Percentiles rank a stretch among this genome's conserved stretches.
phyloP scores from a whole-genome alignment of 768 basidiomycete species.

The Gloeostereum incarnatum region DNA sequence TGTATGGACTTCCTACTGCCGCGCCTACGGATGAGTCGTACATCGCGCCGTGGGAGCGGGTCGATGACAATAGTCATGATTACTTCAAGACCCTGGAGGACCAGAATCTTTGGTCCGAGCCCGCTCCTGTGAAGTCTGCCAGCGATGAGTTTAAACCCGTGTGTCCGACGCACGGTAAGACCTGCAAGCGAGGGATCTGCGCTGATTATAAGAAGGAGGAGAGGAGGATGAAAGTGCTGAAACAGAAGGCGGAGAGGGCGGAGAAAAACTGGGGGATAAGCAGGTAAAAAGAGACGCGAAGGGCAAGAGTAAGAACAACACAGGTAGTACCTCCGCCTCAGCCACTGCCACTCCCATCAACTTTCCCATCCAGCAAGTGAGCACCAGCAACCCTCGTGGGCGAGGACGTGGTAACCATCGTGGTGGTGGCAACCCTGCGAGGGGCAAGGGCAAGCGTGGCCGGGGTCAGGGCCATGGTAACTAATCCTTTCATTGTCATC shows the following conservation, averaged over 20 bases:
- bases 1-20: slow-evolving; percentile 9
- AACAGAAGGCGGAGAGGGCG: neutral
- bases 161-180: slow-evolving; percentile 19
- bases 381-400: too few relatives aligned
- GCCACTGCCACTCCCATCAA: too few relatives aligned
- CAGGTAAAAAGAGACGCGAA: too few relatives aligned
- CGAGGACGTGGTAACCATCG: too few relatives aligned
- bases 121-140: slow-evolving; percentile 7
- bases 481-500: too few relatives aligned
- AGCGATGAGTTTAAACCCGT: slow-evolving; percentile 11
- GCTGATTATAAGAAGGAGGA: slow-evolving; percentile 18
- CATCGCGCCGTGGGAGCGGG: slow-evolving; percentile 15
- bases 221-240: slow-evolving; percentile 16
- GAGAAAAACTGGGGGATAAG: slow-evolving; percentile 7
- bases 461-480: too few relatives aligned
- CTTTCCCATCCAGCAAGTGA: too few relatives aligned
- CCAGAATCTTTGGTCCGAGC: slow-evolving; percentile 19
- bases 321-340: too few relatives aligned
- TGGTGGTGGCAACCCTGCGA: too few relatives aligned
- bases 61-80: slow-evolving; percentile 4
- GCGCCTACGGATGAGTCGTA: slow-evolving; percentile 11
- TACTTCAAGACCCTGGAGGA: slow-evolving; percentile 2
- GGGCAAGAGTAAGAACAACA: too few relatives aligned
- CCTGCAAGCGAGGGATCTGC: slow-evolving; percentile 29
- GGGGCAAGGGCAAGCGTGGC: too few relatives aligned